phyloP scores from a whole-genome alignment of 2,329 filamentous ascomycete genomes.

The Colletotrichum liriopes region DNA sequence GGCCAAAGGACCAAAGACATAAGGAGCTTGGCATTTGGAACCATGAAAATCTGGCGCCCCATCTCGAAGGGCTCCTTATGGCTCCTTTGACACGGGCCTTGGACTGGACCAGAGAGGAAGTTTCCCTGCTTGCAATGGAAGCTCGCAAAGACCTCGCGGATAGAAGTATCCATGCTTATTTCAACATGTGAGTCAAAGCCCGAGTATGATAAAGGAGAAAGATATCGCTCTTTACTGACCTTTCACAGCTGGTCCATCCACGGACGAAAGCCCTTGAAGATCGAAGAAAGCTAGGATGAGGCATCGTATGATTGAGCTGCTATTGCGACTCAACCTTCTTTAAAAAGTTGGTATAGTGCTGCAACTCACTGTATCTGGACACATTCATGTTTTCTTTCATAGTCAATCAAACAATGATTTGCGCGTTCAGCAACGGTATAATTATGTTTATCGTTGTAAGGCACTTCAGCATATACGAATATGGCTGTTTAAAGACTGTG shows the following conservation, averaged over 20 bases:
- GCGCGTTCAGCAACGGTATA: background rate
- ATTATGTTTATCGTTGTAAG: background rate
- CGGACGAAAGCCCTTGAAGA: slow-evolving; percentile 43
- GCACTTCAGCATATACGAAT: background rate
- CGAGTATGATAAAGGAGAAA: background rate
- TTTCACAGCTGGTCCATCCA: slow-evolving; percentile 39
- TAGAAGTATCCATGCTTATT: slow-evolving; percentile 54
- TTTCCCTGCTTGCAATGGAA: slow-evolving; percentile 51
- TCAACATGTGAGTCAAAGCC: slow-evolving; percentile 42
- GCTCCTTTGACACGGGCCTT: slow-evolving; percentile 54
- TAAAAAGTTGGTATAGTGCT: background rate
- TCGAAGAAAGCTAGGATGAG: too few species aligned
- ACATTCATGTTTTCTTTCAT: background rate
- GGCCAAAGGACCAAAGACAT: slow-evolving; percentile 50
- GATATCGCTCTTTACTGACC: background rate
- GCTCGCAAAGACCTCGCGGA: slow-evolving; percentile 53
- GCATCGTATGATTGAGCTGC: too few species aligned
- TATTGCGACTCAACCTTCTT: background rate
- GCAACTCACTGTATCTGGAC: background rate
- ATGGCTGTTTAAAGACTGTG: background rate
- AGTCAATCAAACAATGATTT: background rate
- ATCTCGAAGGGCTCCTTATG: slow-evolving; percentile 52
- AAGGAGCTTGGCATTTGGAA: slow-evolving; percentile 50
- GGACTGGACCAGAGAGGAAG: slow-evolving; percentile 53
- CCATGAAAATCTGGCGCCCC: slow-evolving; percentile 41